Evolutionary conservation across 2,329 filamentous ascomycete genomes (phyloP).

Genomic region (Neopestalotiopsis clavispora): DNA sequence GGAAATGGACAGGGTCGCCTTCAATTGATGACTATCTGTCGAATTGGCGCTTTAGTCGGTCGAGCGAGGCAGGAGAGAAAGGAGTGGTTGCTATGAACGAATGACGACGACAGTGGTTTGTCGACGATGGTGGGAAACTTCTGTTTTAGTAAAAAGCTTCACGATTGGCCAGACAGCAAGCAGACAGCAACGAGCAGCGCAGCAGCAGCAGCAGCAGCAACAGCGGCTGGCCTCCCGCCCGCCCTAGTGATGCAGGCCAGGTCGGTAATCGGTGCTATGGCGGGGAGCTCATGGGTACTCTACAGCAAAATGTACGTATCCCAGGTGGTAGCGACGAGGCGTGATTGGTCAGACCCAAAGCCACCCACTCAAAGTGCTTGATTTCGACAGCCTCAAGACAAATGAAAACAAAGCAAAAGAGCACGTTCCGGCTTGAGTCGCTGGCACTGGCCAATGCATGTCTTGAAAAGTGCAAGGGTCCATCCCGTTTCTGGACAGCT

Average conservation of each 20-base stretch:
- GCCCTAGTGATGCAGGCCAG: neutral
- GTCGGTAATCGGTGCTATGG: slow-evolving; percentile 1
- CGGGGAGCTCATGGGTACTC: neutral
- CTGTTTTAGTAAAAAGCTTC: slow-evolving; percentile 15
- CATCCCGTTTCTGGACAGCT: neutral
- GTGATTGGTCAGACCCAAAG: neutral
- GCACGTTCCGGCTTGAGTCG: slow-evolving; percentile 9
- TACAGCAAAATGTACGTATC: neutral
- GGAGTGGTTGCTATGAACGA: neutral
- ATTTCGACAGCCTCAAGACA: slow-evolving; percentile 2
- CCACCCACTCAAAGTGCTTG: neutral
- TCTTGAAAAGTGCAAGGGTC: slow-evolving; percentile 1
- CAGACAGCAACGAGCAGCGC: neutral
- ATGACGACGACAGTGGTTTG: slow-evolving; percentile 1
- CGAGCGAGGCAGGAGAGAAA: neutral
- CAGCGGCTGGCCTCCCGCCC: neutral
- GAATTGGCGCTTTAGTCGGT: neutral
- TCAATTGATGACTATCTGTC: neutral
- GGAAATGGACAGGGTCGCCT: neutral
- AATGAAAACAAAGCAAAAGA: slow-evolving; percentile 16
- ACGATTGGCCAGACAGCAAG: neutral
- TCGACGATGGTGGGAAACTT: slow-evolving; percentile 1
- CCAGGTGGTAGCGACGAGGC: neutral
- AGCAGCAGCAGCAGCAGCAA: neutral
- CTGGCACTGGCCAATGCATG: neutral